Percentiles rank a stretch among this genome's conserved stretches.
These are phyloP conservation scores for Penicillium crystallinum DNA, from an alignment of 495 filamentous ascomycete genomes.

Conservation along the genomic window DNA sequence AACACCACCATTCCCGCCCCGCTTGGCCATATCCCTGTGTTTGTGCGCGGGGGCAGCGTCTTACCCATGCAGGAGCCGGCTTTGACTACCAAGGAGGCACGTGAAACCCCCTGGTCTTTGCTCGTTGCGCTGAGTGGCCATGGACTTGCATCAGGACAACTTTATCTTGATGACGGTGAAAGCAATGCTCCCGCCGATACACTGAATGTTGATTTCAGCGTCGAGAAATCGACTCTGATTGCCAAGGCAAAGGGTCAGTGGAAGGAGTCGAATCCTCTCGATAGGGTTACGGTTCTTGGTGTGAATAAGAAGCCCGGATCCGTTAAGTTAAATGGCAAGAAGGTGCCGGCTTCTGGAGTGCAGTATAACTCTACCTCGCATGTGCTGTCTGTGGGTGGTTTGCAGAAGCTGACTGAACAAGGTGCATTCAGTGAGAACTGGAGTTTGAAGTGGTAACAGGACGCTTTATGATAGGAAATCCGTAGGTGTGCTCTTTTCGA, in stretches of 20 bases:
- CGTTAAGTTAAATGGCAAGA: constrained; percentile 49
- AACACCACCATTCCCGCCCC: constrained; percentile 73
- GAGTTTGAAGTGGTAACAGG: constrained; percentile 51
- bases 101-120: constrained; percentile 65
- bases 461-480: not conserved
- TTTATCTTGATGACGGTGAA: constrained; percentile 85
- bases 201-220: constrained; percentile 55
- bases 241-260: constrained; percentile 49
- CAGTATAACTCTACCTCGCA: constrained; percentile 43
- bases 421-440: constrained; percentile 57
- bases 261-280: constrained; percentile 55
- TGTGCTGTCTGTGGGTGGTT: constrained; percentile 45
- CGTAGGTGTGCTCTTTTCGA: not conserved
- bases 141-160: constrained; percentile 55
- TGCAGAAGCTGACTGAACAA: constrained; percentile 42
- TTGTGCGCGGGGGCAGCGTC: constrained; percentile 63
- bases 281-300: constrained; percentile 65
- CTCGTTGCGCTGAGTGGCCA: constrained; percentile 54
- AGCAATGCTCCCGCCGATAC: constrained; percentile 56
- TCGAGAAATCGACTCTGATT: constrained; percentile 38
- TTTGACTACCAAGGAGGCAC: constrained; percentile 60
- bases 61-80: constrained; percentile 67
- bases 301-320: constrained; percentile 35
- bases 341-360: constrained; percentile 37
- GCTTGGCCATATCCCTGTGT: constrained; percentile 74